A percentile compares a stretch with the other conserved stretches of the same genome.
Evolutionary conservation across 495 filamentous ascomycete genomes (phyloP).

Genomic region (Aspergillus bridgeri): DNA sequence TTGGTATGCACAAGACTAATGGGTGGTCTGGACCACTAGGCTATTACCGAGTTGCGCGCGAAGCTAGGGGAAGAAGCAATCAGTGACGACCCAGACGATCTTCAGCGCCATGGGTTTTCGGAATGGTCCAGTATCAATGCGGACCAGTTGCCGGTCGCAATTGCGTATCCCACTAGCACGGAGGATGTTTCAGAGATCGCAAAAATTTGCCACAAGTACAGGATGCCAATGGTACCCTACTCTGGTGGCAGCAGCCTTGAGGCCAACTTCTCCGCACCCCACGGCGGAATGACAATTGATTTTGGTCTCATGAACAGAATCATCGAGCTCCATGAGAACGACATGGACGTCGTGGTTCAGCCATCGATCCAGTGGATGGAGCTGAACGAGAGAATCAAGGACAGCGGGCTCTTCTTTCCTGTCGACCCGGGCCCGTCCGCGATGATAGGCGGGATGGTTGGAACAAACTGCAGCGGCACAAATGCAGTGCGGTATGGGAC

Average conservation of each 20-base stretch:
- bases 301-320: slow-evolving; percentile 85
- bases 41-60: slow-evolving; percentile 56
- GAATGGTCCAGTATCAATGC: slow-evolving; percentile 86
- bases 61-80: slow-evolving; percentile 67
- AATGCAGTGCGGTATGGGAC: slow-evolving; percentile 94
- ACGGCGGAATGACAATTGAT: slow-evolving; percentile 84
- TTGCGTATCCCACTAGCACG: slow-evolving; percentile 74
- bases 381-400: slow-evolving; percentile 73
- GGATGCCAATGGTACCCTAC: slow-evolving; percentile 80
- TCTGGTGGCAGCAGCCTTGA: slow-evolving; percentile 86
- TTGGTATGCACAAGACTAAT: background rate
- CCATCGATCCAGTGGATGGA: slow-evolving; percentile 90
- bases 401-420: slow-evolving; percentile 82
- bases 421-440: slow-evolving; percentile 69
- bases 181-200: slow-evolving; percentile 78
- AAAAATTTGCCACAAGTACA: slow-evolving; percentile 76
- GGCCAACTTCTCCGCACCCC: slow-evolving; percentile 82
- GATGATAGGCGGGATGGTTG: slow-evolving; percentile 95
- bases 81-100: slow-evolving; percentile 78
- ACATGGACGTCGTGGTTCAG: slow-evolving; percentile 92
- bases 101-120: slow-evolving; percentile 78
- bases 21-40: slow-evolving; percentile 37
- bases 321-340: slow-evolving; percentile 71
- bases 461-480: slow-evolving; percentile 88
- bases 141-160: slow-evolving; percentile 72